Evolutionary conservation across 306 rosid species (phyloP), one percentile per base, ranked within the genome.

Genomic region (Mimosa pudica): DNA sequence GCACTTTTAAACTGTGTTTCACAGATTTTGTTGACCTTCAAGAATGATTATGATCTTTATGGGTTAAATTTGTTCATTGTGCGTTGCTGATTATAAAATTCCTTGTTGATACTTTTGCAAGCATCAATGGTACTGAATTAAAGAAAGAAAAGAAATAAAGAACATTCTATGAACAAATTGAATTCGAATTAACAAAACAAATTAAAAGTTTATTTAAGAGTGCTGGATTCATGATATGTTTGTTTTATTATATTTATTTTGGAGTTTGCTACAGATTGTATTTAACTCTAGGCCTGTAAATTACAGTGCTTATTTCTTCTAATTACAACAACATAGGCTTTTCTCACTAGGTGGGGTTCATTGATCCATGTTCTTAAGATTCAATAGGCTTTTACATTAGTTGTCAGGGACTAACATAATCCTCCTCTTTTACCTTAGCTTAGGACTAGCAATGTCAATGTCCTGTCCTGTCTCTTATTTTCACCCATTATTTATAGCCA

Each of bases 401-500:
- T 5, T 38, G 42, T 38, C 42, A 5, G 4, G 42, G 42, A 3
- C 42, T 38, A 38, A 38, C 42, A 38, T 5, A 38, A 38, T 5
- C 42, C 42, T 38, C 42, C 42, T 38, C 42, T 5, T 38, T 38
- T 38, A 38, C 42, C 42, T 38, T 3, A 5, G 42, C 42, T 38
- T 38, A 38, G 42, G 42, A 38, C 5, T 38, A 5, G 44, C 41
- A 48, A 57, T 79, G 74, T 70, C 20, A 70, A 79, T 64, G 73
- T 70, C 74, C 47, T 16, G 45, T 58, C 2, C 10, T 47, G 55
- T 74, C 47, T 35, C 70, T 85, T 69, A 41, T 75, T 52, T 30
- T 8, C 58, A 60, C 9, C 80, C 38, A 76, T 32, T 63, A 69
- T 74, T 62, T 35, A 30, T 55, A 20, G 36, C 30, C 78, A 51